Evolutionary conservation across 2,329 filamentous ascomycete species (phyloP).

Genomic region (Colletotrichum coccodes): DNA sequence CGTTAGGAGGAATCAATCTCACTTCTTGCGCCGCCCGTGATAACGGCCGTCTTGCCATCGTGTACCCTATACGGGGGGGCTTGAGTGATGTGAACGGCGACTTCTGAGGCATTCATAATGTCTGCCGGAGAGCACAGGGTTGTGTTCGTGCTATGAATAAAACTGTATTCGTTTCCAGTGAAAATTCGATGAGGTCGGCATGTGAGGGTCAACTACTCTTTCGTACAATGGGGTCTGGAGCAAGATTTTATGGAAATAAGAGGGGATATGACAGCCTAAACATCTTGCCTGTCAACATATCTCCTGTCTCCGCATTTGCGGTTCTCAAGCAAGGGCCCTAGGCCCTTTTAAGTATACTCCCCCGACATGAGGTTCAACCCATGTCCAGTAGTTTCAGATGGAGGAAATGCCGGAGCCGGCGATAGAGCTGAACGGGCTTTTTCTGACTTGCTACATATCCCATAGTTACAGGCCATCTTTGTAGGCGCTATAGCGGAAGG

Average conservation of each 20-base stretch:
- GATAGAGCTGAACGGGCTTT: background rate
- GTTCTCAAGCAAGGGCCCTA: background rate
- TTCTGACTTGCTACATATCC: background rate
- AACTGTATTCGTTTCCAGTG: background rate
- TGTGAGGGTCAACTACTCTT: background rate
- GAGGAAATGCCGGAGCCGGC: background rate
- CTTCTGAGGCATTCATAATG: constrained; percentile 18
- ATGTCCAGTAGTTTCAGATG: background rate
- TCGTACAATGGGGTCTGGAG: background rate
- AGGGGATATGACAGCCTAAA: background rate
- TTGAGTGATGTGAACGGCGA: constrained; percentile 28
- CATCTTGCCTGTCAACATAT: background rate
- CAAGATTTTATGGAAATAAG: constrained; percentile 20
- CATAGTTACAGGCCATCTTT: background rate
- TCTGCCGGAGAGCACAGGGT: background rate
- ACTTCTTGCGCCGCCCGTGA: constrained; percentile 64
- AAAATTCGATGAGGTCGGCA: background rate
- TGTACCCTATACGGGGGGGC: constrained; percentile 36
- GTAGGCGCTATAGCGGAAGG: background rate
- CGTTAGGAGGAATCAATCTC: constrained; percentile 13
- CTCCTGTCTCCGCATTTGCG: background rate
- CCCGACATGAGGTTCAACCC: background rate
- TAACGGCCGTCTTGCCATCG: constrained; percentile 60
- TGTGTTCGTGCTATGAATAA: background rate
- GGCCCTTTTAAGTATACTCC: background rate